These are phyloP conservation scores for Sporisorium exsertum DNA, from an alignment of 1,284 basidiomycete species.

Conservation along the genomic window DNA sequence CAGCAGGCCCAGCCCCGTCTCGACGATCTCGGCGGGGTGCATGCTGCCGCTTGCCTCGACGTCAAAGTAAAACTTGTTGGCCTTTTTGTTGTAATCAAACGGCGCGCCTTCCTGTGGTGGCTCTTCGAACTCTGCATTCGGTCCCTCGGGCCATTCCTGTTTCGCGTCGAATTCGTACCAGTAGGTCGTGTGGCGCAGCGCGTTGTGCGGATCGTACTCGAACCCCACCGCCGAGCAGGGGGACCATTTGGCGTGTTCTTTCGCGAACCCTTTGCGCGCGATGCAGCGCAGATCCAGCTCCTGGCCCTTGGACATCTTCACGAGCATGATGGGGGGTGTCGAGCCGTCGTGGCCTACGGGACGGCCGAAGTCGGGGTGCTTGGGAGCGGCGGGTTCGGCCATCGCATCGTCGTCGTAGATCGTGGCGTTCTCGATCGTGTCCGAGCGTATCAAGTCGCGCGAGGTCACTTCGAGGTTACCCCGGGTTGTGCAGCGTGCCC, in stretches of 20 bases:
- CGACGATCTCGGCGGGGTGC: constrained; percentile 66
- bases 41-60: constrained; percentile 66
- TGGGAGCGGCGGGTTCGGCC: constrained; percentile 50
- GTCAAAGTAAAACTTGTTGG: constrained; percentile 66
- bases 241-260: constrained; percentile 99
- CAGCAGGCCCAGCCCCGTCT: constrained; percentile 62
- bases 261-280: constrained; percentile 97
- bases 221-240: constrained; percentile 94
- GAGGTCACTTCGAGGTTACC: constrained; percentile 84
- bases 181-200: constrained; percentile 91
- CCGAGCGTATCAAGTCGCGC: constrained; percentile 61
- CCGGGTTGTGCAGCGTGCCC: constrained; percentile 76
- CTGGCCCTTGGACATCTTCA: constrained; percentile 93
- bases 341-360: constrained; percentile 80
- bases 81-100: constrained; percentile 63
- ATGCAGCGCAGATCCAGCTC: constrained; percentile 87
- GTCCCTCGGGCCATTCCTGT: constrained; percentile 65
- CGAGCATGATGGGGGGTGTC: constrained; percentile 77
- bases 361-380: constrained; percentile 79
- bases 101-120: constrained; percentile 61
- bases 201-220: constrained; percentile 99
- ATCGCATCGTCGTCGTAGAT: constrained; percentile 54
- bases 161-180: constrained; percentile 81
- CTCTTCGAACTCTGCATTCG: constrained; percentile 65
- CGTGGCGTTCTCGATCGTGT: constrained; percentile 48